Evolutionary conservation across 1,284 basidiomycete genomes (phyloP).

Genomic region (Porodaedalea pini): DNA sequence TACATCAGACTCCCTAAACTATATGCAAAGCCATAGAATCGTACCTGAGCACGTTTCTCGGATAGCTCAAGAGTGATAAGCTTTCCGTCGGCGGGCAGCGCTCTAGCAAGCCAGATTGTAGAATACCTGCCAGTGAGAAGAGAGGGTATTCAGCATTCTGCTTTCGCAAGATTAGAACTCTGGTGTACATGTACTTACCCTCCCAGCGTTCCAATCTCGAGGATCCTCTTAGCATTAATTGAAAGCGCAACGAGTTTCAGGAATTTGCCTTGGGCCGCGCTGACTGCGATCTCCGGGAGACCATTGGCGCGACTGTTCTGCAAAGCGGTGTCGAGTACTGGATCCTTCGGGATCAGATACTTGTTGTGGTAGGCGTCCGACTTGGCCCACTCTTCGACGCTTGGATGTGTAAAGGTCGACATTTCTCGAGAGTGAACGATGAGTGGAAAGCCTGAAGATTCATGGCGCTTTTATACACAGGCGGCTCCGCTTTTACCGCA

Average conservation of each 20-base stretch:
- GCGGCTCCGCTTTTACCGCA: too few relatives aligned
- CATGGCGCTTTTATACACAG: too few relatives aligned
- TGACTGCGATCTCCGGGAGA: constrained; percentile 52
- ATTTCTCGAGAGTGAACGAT: too few relatives aligned
- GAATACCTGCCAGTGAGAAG: constrained; percentile 43
- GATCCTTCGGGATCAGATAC: constrained; percentile 45
- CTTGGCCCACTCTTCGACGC: constrained; percentile 42
- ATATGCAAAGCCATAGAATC: background rate
- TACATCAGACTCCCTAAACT: background rate
- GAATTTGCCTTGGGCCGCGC: constrained; percentile 53
- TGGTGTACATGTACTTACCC: constrained; percentile 38
- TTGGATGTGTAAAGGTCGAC: too few relatives aligned
- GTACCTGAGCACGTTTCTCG: constrained; percentile 47
- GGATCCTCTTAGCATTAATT: constrained; percentile 46
- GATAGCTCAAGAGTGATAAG: constrained; percentile 49
- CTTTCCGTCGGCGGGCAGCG: constrained; percentile 49
- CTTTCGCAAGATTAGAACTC: too few relatives aligned
- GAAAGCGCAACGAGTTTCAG: constrained; percentile 47
- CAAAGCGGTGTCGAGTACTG: constrained; percentile 40
- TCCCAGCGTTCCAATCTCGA: constrained; percentile 61
- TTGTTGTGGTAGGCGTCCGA: constrained; percentile 56
- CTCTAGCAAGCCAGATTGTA: constrained; percentile 55
- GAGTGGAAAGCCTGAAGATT: too few relatives aligned
- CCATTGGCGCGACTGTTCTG: constrained; percentile 42
- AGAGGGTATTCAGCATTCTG: constrained; percentile 6